These are phyloP conservation scores for Dioscorea cayenensis DNA, from an alignment of 116 monocot species.

Conservation along the genomic window DNA sequence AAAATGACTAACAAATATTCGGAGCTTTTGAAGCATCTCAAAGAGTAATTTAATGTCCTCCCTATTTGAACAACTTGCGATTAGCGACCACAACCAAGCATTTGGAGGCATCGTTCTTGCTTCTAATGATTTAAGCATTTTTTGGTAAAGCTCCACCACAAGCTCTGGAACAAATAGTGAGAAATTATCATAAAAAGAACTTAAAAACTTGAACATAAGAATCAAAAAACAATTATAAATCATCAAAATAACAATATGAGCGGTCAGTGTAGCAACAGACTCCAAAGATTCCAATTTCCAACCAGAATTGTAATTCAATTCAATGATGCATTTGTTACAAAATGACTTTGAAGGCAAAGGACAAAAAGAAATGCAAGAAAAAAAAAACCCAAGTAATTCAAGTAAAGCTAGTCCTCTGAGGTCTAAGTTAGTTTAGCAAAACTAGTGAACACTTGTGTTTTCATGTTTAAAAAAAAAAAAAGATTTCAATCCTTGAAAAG, in stretches of 20 bases:
- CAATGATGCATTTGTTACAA: too few species aligned
- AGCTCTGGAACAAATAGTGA: constrained; percentile 36
- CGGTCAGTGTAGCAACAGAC: neutral
- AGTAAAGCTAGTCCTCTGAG: too few species aligned
- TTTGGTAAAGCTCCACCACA: constrained; percentile 56
- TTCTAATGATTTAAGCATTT: constrained; percentile 75
- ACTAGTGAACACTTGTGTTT: too few species aligned
- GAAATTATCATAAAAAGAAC: constrained; percentile 1
- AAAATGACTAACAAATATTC: constrained; percentile 79
- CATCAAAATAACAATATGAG: neutral
- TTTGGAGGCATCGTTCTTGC: constrained; percentile 88
- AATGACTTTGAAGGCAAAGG: too few species aligned
- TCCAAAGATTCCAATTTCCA: neutral
- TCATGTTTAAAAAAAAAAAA: too few species aligned
- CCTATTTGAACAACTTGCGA: constrained; percentile 50
- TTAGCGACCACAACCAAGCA: constrained; percentile 88
- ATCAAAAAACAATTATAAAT: neutral
- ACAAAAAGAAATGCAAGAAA: too few species aligned
- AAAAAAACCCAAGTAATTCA: too few species aligned
- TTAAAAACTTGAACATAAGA: neutral
- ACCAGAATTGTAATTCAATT: too few species aligned
- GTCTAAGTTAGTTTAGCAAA: too few species aligned
- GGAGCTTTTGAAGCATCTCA: constrained; percentile 65
- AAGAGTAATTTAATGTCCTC: constrained; percentile 87
- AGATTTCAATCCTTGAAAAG: too few species aligned